Percentiles rank a stretch among this genome's conserved stretches.
phyloP scores from a whole-genome alignment of 2,329 filamentous ascomycete species.

The Hirsutella minnesotensis region DNA sequence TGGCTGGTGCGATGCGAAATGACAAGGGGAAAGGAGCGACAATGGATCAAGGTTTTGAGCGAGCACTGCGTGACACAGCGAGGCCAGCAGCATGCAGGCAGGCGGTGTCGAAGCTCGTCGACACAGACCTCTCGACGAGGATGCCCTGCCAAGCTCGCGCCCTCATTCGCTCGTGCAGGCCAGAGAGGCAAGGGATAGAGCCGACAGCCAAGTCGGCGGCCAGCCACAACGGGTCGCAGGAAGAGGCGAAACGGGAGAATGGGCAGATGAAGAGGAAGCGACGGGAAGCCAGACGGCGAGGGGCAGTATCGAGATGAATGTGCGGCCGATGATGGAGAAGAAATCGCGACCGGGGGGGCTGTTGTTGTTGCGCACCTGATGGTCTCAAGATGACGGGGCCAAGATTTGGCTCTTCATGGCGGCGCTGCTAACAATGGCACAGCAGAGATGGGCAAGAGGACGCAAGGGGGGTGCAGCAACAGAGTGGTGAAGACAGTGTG shows the following conservation, averaged over 20 bases:
- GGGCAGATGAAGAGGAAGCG: background rate
- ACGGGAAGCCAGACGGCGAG: background rate
- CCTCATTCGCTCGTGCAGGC: too few species aligned
- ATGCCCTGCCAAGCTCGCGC: background rate
- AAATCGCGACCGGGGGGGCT: too few species aligned
- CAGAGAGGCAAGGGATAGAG: too few species aligned
- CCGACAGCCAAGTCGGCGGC: too few species aligned
- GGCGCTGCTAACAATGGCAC: background rate
- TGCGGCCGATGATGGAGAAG: too few species aligned
- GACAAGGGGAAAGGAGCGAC: background rate
- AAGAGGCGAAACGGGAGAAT: background rate
- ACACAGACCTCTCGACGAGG: background rate
- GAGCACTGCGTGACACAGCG: background rate
- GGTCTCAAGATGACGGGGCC: background rate
- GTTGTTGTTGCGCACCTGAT: background rate
- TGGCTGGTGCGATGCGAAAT: background rate
- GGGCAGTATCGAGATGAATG: background rate
- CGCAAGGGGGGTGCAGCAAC: background rate
- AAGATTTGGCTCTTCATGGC: background rate
- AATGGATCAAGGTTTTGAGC: background rate
- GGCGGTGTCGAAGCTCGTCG: background rate
- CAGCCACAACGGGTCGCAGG: too few species aligned
- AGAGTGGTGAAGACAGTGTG: background rate
- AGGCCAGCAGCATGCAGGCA: background rate
- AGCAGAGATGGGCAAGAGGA: background rate